Conservation (phyloP, 2,329 filamentous ascomycete genomes). For the Scleromitrula shiraiana region DNA sequence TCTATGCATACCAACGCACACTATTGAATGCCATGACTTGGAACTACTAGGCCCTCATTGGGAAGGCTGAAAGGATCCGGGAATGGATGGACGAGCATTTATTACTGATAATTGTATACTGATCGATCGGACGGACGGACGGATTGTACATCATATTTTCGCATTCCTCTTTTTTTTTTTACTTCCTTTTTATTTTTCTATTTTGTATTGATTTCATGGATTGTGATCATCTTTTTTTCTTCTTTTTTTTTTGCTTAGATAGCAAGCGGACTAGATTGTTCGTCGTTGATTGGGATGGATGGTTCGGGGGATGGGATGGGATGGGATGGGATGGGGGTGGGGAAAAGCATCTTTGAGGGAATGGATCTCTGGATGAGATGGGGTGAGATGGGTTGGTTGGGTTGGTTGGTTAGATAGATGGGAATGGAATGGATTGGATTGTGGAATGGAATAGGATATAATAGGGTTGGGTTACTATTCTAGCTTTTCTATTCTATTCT, state of each 20-base stretch:
- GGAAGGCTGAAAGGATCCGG: neutral
- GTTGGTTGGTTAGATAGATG: no score
- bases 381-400: no score
- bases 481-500: no score
- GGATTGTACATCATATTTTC: slow-evolving; percentile 10
- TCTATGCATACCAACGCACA: neutral
- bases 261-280: neutral
- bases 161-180: neutral
- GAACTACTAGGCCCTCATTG: neutral
- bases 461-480: no score
- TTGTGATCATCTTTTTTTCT: no score
- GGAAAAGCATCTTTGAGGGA: neutral
- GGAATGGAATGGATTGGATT: no score
- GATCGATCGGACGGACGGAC: slow-evolving; percentile 5
- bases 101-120: slow-evolving; percentile 11
- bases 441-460: no score
- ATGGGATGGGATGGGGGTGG: neutral
- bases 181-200: neutral
- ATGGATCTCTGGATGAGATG: no score
- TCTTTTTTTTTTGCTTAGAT: no score
- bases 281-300: neutral
- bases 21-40: neutral
- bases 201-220: slow-evolving; percentile 2
- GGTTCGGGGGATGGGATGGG: no score
- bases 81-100: slow-evolving; percentile 2